Percentiles rank a stretch among this genome's conserved stretches.
These are phyloP conservation scores for Chytridiales sp. DNA, from an alignment of 371 early-diverging fungal genomes.

Conservation along the genomic window DNA sequence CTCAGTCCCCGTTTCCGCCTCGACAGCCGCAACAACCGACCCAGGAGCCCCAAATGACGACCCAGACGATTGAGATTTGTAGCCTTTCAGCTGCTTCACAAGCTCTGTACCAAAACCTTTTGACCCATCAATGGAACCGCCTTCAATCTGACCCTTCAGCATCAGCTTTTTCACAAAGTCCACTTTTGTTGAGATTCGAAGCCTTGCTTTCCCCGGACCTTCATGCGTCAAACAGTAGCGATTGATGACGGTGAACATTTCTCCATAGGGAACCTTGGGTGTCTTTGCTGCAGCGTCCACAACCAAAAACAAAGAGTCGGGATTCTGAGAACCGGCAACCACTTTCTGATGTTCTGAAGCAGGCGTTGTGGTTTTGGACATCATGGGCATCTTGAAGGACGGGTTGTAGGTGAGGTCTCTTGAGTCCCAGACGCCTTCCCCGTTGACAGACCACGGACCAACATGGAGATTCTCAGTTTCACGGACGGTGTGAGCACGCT, in stretches of 20 bases:
- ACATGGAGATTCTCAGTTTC: constrained; percentile 13
- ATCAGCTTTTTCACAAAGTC: constrained; percentile 22
- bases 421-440: not conserved
- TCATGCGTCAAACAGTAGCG: constrained; percentile 21
- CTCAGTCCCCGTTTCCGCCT: too few species aligned
- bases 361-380: constrained; percentile 1
- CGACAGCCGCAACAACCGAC: too few species aligned
- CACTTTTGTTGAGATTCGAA: constrained; percentile 9
- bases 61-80: too few species aligned
- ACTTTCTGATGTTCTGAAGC: constrained; percentile 6
- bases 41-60: too few species aligned
- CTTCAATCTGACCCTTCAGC: constrained; percentile 21
- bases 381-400: constrained; percentile 13
- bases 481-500: constrained; percentile 14
- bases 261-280: constrained; percentile 25
- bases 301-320: constrained; percentile 4
- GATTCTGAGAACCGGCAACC: not conserved
- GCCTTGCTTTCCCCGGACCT: constrained; percentile 2
- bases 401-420: constrained; percentile 15
- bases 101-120: too few species aligned
- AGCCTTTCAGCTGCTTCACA: too few species aligned
- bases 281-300: constrained; percentile 16
- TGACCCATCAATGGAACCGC: too few species aligned
- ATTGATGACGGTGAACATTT: constrained; percentile 3
- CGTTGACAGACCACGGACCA: constrained; percentile 1